Evolutionary conservation across 805 yeast species (phyloP).

Genomic region (Lachancea sp.): DNA sequence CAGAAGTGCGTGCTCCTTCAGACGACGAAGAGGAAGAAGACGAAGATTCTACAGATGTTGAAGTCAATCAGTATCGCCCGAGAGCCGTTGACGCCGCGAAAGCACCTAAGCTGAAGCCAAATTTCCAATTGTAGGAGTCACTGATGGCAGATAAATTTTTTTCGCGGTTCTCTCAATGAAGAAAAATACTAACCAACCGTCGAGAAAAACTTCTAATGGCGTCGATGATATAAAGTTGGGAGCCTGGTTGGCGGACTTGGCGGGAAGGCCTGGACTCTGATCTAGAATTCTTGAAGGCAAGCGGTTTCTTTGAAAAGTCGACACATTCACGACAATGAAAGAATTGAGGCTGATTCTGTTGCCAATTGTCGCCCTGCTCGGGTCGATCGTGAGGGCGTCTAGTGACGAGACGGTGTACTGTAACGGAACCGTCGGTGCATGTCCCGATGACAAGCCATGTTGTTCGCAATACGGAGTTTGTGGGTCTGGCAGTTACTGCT

Average conservation of each 20-base stretch:
- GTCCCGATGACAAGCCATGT: constrained; percentile 82
- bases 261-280: background rate
- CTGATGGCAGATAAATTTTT: background rate
- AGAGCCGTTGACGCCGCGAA: constrained; percentile 1
- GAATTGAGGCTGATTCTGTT: background rate
- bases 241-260: background rate
- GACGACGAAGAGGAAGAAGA: constrained; percentile 15
- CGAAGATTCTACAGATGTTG: constrained; percentile 9
- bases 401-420: constrained; percentile 5
- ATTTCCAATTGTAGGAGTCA: constrained; percentile 6
- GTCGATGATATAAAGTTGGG: background rate
- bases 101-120: constrained; percentile 5
- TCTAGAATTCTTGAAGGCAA: background rate
- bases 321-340: background rate
- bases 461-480: constrained; percentile 77
- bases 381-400: background rate
- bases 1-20: constrained; percentile 12
- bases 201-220: background rate
- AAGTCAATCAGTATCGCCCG: background rate
- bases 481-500: constrained; percentile 67
- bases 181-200: no score
- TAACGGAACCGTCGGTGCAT: constrained; percentile 26
- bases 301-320: no score
- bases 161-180: background rate
- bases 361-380: background rate